Conservation (phyloP, 1,284 basidiomycete species). For the Microbotryum scabiosae region DNA sequence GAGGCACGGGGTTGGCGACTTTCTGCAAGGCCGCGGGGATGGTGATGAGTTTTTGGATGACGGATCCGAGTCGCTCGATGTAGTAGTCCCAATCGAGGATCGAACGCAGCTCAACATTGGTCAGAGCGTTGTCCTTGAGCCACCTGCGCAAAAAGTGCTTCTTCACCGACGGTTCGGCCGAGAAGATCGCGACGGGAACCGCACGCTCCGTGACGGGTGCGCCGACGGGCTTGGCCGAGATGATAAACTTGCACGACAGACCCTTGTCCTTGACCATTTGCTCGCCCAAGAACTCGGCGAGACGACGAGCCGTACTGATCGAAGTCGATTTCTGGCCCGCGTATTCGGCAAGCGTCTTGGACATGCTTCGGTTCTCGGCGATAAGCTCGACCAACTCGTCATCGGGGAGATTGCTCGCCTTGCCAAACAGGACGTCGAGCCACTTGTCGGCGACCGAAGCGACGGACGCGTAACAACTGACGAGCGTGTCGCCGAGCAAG, state of each 20-base stretch:
- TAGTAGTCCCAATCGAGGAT: slow-evolving; percentile 99
- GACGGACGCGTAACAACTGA: slow-evolving; percentile 92
- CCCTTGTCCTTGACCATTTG: slow-evolving; percentile 99
- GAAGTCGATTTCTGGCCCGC: slow-evolving; percentile 95
- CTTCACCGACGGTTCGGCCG: slow-evolving; percentile 85
- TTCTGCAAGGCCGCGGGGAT: slow-evolving; percentile 99
- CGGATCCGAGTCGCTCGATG: slow-evolving; percentile 92
- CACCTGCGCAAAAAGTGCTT: slow-evolving; percentile 87
- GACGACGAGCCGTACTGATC: slow-evolving; percentile 87
- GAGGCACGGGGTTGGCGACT: slow-evolving; percentile 89
- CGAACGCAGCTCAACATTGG: slow-evolving; percentile 82
- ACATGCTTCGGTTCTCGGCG: slow-evolving; percentile 97
- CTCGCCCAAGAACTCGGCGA: slow-evolving; percentile 94
- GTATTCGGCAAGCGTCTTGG: slow-evolving; percentile 92
- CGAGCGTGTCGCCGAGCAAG: slow-evolving; percentile 79
- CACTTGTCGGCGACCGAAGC: slow-evolving; percentile 92
- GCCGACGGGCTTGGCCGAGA: slow-evolving; percentile 85
- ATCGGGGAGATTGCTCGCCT: slow-evolving; percentile 72
- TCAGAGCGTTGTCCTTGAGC: slow-evolving; percentile 85
- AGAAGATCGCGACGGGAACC: slow-evolving; percentile 97
- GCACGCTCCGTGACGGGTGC: slow-evolving; percentile 96
- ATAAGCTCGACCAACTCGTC: slow-evolving; percentile 96
- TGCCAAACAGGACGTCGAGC: slow-evolving; percentile 90
- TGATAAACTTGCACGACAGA: slow-evolving; percentile 97
- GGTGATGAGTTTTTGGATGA: slow-evolving; percentile 98